phyloP scores from a whole-genome alignment of 1,139 yeast genomes.

The Wickerhamomyces sp. region DNA sequence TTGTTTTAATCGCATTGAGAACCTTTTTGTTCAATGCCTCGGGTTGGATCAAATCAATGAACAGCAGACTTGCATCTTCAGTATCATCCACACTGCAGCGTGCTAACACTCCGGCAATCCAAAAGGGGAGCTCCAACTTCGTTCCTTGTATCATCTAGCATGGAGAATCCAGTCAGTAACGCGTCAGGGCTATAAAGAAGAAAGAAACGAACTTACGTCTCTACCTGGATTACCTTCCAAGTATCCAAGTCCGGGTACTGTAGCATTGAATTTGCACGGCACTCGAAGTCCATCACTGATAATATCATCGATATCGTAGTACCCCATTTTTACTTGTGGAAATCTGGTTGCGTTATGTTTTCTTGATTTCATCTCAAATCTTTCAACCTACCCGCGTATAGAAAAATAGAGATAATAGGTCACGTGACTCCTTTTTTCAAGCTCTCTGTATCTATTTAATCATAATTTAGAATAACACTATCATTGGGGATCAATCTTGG shows the following conservation, averaged over 20 bases:
- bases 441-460: no score
- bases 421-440: no score
- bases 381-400: no score
- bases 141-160: slow-evolving; percentile 51
- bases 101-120: slow-evolving; percentile 87
- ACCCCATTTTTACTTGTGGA: slow-evolving; percentile 36
- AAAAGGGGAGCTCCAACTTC: slow-evolving; percentile 74
- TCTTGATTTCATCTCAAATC: no score
- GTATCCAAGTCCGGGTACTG: slow-evolving; percentile 83
- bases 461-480: no score
- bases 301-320: slow-evolving; percentile 87
- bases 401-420: no score
- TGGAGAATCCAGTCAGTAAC: neutral
- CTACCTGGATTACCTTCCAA: slow-evolving; percentile 79
- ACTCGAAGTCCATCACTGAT: slow-evolving; percentile 65
- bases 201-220: slow-evolving; percentile 23
- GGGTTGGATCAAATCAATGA: slow-evolving; percentile 66
- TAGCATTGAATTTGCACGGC: slow-evolving; percentile 72
- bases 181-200: slow-evolving; percentile 1
- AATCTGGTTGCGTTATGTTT: neutral
- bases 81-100: slow-evolving; percentile 35
- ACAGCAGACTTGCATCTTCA: slow-evolving; percentile 36
- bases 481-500: no score
- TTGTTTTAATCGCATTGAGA: slow-evolving; percentile 76
- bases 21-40: slow-evolving; percentile 59